These are phyloP conservation scores for Rostrohypoxylon terebratum DNA, from an alignment of 495 filamentous ascomycete genomes.

Conservation along the genomic window DNA sequence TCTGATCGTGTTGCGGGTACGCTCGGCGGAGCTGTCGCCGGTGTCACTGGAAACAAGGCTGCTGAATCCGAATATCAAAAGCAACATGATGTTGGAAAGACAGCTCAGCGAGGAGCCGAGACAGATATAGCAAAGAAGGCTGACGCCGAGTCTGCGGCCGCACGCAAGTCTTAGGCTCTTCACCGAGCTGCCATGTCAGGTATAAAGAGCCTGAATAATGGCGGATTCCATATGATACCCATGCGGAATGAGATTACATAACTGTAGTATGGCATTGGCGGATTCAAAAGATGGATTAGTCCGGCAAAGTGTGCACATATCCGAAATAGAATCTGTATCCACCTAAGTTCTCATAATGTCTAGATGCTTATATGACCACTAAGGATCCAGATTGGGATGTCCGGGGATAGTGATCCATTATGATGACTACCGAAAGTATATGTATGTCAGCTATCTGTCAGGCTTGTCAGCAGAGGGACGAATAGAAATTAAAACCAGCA, in stretches of 20 bases:
- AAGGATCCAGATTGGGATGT: neutral
- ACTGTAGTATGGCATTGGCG: neutral
- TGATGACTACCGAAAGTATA: conserved; percentile 24
- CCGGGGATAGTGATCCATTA: conserved; percentile 6
- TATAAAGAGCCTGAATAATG: neutral
- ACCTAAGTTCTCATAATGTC: conserved; percentile 5
- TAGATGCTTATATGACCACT: conserved; percentile 21
- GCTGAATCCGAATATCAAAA: conserved; percentile 70
- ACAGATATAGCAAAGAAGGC: conserved; percentile 80
- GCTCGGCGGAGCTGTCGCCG: conserved; percentile 74
- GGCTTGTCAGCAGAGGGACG: conserved; percentile 9
- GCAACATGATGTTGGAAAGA: conserved; percentile 88
- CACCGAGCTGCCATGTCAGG: neutral
- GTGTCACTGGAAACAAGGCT: conserved; percentile 75
- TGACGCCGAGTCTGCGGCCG: conserved; percentile 51
- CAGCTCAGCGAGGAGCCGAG: conserved; percentile 85
- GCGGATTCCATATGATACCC: conserved; percentile 46
- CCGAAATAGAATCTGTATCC: conserved; percentile 19
- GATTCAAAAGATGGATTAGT: conserved; percentile 7
- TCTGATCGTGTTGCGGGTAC: conserved; percentile 78
- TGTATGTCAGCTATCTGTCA: conserved; percentile 18
- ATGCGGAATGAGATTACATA: conserved; percentile 13
- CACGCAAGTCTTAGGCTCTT: conserved; percentile 19
- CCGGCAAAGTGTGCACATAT: conserved; percentile 22
- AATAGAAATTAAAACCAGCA: conserved; percentile 27